Evolutionary conservation across 352 stramenopile species (phyloP), one percentile per base, ranked within the genome.

Genomic region (Globisporangium lucens): DNA sequence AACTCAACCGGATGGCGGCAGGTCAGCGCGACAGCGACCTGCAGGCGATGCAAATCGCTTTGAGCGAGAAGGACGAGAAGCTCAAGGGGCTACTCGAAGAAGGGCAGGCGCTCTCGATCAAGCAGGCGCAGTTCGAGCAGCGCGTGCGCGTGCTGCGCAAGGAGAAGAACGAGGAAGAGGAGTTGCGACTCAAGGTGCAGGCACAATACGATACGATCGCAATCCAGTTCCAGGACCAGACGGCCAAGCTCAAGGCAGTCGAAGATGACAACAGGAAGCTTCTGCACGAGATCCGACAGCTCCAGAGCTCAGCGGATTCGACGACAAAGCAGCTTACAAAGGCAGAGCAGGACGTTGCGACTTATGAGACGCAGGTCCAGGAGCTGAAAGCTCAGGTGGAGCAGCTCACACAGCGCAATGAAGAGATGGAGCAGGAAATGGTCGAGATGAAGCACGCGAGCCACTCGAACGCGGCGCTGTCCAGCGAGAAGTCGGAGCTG

Each of bases 151-250:
- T 82, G 17, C 56, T 95, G 1, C 83, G 87, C 15, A 90, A 89
- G 36, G 87, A 95, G 65, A 93, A 91, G 62, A 89, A 90, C 52
- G 87, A 93, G 33, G 67, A 90, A 64, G 80, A 91, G 62, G 81
- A 91, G 59, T 71, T 74, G 61, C 78, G 75, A 6, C 67, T 82
- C 0, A 88, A 87, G 56, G 60, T 81, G 0, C 74, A 91, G 65
- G 76, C 82, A 1, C 79, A 87, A 41, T 80, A 66, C 56, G 83
- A 95, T 62, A 68, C 73, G 7, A 67, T 83, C 8, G 64, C 68
- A 4, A 74, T 79, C 13, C 76, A 91, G 53, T 35, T 85, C 6
- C 77, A 91, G 33, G 74, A 89, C 2, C 35, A 87, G 0, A 71
- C 66, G 0, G 35, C 64, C 0, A 89, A 89, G 68, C 62, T 85